Evolutionary conservation across 805 yeast genomes (phyloP).

Genomic region (Tetrapisispora phaffii): DNA sequence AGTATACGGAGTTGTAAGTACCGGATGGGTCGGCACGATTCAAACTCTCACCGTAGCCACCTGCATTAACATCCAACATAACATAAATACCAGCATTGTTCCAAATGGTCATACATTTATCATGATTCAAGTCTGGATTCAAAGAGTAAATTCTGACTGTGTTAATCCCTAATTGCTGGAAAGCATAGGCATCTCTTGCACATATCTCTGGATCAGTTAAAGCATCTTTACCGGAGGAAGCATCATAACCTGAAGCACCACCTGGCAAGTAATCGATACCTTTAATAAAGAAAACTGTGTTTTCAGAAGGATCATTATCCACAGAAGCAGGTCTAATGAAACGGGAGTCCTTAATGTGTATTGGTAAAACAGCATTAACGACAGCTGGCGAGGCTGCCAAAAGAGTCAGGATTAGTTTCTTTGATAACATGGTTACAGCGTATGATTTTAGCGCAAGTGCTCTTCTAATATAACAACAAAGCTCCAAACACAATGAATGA

Average conservation of each 20-base stretch:
- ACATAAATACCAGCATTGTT: conserved; percentile 89
- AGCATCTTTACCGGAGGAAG: conserved; percentile 43
- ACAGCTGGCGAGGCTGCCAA: conserved; percentile 11
- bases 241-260: conserved; percentile 55
- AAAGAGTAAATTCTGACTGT: conserved; percentile 75
- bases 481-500: no score
- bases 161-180: conserved; percentile 76
- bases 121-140: conserved; percentile 79
- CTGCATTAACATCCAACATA: conserved; percentile 74
- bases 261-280: conserved; percentile 94
- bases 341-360: conserved; percentile 45
- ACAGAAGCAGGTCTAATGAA: conserved; percentile 46
- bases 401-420: conserved; percentile 1
- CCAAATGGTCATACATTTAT: conserved; percentile 82
- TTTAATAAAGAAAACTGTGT: conserved; percentile 60
- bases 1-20: conserved; percentile 59
- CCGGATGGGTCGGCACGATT: conserved; percentile 61
- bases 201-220: conserved; percentile 61
- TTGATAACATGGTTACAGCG: conserved; percentile 4
- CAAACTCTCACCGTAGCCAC: conserved; percentile 54
- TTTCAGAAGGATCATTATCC: conserved; percentile 29
- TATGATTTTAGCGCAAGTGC: no score
- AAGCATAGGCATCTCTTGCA: conserved; percentile 67
- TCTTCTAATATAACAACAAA: no score
- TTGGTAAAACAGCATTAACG: conserved; percentile 44